Base-by-base conservation (phyloP, 352 stramenopile species). In the Phytopythium ostracodes region DNA sequence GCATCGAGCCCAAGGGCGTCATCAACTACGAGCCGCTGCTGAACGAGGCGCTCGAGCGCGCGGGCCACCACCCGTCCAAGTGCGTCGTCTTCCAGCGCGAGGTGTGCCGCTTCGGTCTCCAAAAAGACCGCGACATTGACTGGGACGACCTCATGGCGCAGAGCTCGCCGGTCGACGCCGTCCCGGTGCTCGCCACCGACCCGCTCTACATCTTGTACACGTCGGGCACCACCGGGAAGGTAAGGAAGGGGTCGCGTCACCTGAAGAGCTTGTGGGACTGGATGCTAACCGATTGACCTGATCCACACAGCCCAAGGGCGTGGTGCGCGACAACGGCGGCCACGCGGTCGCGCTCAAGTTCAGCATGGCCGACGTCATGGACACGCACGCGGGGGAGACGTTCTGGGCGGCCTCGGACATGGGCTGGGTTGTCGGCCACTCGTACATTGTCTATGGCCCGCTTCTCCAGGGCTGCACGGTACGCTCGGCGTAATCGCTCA, bases 371-470 rank as follows among this genome's bases (percentile, higher is more conserved):
- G 73, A 89, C 31, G 76, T 94, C 42, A 92, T 96, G 57, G 70
- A 84, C 59, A 87, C 86, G n/a, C 64, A 76, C 17, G 63, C 65
- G 14, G 84, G 87, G 5, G 89, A 96, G 52, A 88, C 87, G 14
- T 96, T 85, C 67, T 96, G 88, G 75, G 80, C 88, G 7, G 87
- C 87, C 2, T 89, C 73, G 20, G 90, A 96, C 68, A 92, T 96
- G 72, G 92, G 92, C 12, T 98, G 92, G 92, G 82, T 89, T 18
- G 86, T 96, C 17, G 90, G 90, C 10, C 91, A 97, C 71, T 87
- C 76, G 2, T 96, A 94, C 68, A 87, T 89, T 59, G 81, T 96
- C 0, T 98, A 98, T 67, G 92, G 81, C 24, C 91, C 92, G 18
- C 70, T 98, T 5, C 59, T 97, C 0, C 73, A 92, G 57, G 92